A percentile compares a stretch with the other conserved stretches of the same genome.
phyloP scores from a whole-genome alignment of 2,329 filamentous ascomycete species.

The Hypoxylon sp. region DNA sequence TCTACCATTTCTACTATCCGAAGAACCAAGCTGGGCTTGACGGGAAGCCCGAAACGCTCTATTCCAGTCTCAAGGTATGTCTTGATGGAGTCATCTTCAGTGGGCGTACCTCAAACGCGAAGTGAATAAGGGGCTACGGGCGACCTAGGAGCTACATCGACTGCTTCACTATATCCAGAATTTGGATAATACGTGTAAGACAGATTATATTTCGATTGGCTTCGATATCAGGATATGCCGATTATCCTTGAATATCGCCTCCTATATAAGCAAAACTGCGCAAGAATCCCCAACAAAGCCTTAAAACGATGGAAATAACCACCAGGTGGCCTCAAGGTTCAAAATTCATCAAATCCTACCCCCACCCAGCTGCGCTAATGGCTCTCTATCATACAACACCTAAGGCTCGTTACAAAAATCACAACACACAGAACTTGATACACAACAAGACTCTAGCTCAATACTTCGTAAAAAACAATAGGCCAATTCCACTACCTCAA shows the following conservation, averaged over 20 bases:
- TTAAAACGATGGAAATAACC: too few relatives aligned
- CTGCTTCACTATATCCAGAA: background rate
- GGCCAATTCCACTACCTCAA: background rate
- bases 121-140: background rate
- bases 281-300: too few relatives aligned
- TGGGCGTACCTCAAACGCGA: background rate
- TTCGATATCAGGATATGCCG: background rate
- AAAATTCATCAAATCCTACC: too few relatives aligned
- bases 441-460: background rate
- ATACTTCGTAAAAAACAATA: background rate
- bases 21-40: background rate
- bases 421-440: background rate
- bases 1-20: background rate
- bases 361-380: too few relatives aligned
- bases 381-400: background rate
- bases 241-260: background rate
- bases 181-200: background rate
- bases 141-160: background rate
- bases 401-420: background rate
- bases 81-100: constrained; percentile 3
- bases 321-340: too few relatives aligned
- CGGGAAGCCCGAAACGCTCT: constrained; percentile 15
- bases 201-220: background rate
- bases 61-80: constrained; percentile 2
- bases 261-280: too few relatives aligned